phyloP scores from a whole-genome alignment of 2,329 filamentous ascomycete genomes.

The Monilinia polystroma region DNA sequence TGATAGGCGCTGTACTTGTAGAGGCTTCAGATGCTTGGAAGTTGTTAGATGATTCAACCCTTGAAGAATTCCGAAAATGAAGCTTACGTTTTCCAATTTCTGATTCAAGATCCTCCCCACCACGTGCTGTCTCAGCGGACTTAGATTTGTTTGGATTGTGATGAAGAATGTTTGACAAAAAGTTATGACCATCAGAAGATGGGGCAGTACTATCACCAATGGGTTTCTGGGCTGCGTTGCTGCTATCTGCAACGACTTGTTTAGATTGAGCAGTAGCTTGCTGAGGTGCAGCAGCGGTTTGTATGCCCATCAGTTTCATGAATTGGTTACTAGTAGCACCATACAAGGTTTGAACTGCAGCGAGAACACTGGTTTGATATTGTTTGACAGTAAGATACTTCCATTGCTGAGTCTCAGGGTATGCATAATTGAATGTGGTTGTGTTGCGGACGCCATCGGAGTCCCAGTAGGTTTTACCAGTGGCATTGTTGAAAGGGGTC shows the following conservation, averaged over 20 bases:
- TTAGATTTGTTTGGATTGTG: not conserved
- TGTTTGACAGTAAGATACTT: constrained; percentile 24
- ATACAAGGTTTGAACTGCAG: constrained; percentile 29
- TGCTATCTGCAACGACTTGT: constrained; percentile 1
- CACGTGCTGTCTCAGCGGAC: not conserved
- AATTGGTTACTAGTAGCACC: constrained; percentile 29
- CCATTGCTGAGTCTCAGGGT: constrained; percentile 57
- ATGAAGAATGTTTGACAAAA: not conserved
- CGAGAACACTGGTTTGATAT: constrained; percentile 29
- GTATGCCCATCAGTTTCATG: constrained; percentile 10
- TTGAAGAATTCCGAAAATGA: no score
- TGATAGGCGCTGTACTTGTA: not conserved
- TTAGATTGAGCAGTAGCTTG: not conserved
- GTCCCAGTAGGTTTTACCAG: constrained; percentile 30
- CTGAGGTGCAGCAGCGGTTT: constrained; percentile 5
- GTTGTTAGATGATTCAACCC: not conserved
- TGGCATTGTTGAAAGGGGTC: constrained; percentile 62
- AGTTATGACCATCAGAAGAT: not conserved
- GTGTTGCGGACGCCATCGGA: constrained; percentile 28
- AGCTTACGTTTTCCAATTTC: constrained; percentile 32
- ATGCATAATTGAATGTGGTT: constrained; percentile 68
- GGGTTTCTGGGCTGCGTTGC: constrained; percentile 9
- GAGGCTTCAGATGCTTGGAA: not conserved
- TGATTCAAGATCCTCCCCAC: constrained; percentile 30
- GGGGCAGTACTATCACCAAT: not conserved